These are phyloP conservation scores for Limonium bicolor DNA, from an alignment of 148 eudicot genomes.

Conservation along the genomic window DNA sequence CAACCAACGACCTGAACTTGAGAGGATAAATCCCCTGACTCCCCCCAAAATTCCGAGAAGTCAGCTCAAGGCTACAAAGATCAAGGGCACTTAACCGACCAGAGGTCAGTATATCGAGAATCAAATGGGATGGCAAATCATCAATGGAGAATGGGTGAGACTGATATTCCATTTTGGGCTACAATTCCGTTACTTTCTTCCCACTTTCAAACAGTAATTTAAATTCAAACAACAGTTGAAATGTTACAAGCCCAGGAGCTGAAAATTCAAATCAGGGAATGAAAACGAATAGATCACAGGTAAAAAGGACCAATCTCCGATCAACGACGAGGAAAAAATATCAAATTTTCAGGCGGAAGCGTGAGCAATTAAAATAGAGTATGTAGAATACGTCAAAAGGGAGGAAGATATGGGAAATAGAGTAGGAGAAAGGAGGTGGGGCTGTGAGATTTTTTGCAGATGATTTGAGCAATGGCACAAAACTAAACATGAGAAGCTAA, in stretches of 20 bases:
- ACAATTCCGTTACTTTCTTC: not conserved
- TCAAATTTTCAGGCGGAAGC: constrained; percentile 58
- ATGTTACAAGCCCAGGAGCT: no score
- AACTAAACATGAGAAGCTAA: constrained; percentile 58
- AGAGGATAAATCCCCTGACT: constrained; percentile 35
- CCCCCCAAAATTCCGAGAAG: constrained; percentile 39
- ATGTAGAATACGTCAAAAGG: constrained; percentile 25
- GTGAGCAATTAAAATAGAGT: constrained; percentile 30
- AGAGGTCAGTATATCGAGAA: constrained; percentile 57
- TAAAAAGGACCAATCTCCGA: no score
- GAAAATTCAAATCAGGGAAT: no score
- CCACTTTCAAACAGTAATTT: not conserved
- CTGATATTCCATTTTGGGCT: constrained; percentile 41
- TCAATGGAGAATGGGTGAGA: constrained; percentile 22
- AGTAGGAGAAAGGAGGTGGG: constrained; percentile 21
- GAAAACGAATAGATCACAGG: no score
- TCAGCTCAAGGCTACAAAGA: constrained; percentile 55
- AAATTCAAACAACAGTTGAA: not conserved
- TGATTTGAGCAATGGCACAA: constrained; percentile 17
- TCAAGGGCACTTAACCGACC: constrained; percentile 65
- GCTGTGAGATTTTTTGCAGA: constrained; percentile 17
- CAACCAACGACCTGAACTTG: constrained; percentile 54
- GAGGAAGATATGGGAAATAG: constrained; percentile 29
- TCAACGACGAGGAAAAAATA: not conserved
- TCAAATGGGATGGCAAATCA: constrained; percentile 68